phyloP scores from a whole-genome alignment of 129 eudicot species.

The Flaveria sonorensis region DNA sequence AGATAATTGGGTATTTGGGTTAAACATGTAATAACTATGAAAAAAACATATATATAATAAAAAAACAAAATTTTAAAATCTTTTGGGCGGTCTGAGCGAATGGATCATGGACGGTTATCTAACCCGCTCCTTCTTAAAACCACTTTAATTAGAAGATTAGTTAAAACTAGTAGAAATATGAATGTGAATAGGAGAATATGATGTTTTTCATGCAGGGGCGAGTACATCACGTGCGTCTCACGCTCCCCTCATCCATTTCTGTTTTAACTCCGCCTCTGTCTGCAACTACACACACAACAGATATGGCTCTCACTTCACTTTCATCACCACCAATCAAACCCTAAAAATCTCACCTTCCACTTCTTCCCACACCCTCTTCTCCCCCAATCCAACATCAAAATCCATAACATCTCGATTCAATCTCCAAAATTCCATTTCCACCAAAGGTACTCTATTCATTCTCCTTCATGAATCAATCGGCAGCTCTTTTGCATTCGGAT shows the following conservation, averaged over 20 bases:
- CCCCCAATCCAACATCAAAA: slow-evolving; percentile 34
- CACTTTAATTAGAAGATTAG: no score
- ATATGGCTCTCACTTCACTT: slow-evolving; percentile 63
- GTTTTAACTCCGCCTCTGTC: slow-evolving; percentile 14
- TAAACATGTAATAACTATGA: no score
- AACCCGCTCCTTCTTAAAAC: no score
- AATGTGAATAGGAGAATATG: no score
- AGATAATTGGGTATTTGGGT: no score
- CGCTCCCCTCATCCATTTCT: slow-evolving; percentile 33
- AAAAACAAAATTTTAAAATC: no score
- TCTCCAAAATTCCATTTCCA: slow-evolving; percentile 26
- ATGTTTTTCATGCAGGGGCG: not conserved
- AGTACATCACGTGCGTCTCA: slow-evolving; percentile 32
- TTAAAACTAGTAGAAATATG: no score
- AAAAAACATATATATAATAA: no score
- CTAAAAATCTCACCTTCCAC: slow-evolving; percentile 33
- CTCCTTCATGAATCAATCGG: no score
- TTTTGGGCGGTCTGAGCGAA: no score
- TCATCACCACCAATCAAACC: slow-evolving; percentile 55
- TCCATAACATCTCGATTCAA: slow-evolving; percentile 38
- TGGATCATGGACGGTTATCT: no score
- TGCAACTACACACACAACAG: not conserved
- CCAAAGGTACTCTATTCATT: slow-evolving; percentile 32
- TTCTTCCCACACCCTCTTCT: slow-evolving; percentile 24
- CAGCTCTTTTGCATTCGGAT: no score